Conservation (phyloP, 768 basidiomycete species). For the Macrolepiota fuliginosa region DNA sequence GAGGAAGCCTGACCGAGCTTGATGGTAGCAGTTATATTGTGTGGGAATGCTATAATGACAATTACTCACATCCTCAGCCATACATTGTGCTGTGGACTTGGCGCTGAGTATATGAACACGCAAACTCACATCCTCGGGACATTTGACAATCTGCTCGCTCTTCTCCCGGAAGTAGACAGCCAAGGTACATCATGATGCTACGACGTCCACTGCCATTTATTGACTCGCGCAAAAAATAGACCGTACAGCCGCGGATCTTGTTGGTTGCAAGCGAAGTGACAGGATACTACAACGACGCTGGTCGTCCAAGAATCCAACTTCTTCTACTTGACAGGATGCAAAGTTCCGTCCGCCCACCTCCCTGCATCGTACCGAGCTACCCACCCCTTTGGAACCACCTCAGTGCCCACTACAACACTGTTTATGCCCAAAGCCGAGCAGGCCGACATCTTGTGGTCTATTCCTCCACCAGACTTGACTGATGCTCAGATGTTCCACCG, state of each 20-base stretch:
- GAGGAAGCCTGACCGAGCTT: too few species aligned
- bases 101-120: too few species aligned
- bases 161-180: constrained; percentile 13
- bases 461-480: constrained; percentile 68
- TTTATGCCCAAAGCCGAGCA: constrained; percentile 78
- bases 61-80: too few species aligned
- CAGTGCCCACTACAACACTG: constrained; percentile 50
- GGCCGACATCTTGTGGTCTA: constrained; percentile 84
- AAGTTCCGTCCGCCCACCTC: constrained; percentile 67
- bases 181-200: constrained; percentile 1
- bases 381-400: constrained; percentile 32
- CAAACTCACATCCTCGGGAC: constrained; percentile 12
- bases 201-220: background rate
- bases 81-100: too few species aligned
- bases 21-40: too few species aligned
- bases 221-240: background rate
- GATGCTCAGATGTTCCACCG: constrained; percentile 47
- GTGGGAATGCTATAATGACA: too few species aligned
- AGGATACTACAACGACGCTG: constrained; percentile 77
- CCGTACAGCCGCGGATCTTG: constrained; percentile 63
- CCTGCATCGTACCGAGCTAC: constrained; percentile 49
- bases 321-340: constrained; percentile 81
- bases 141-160: constrained; percentile 12
- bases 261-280: constrained; percentile 64
- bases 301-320: constrained; percentile 85